Base-by-base conservation (phyloP, 176 grass and related monocot genomes). In the Alopecurus myosuroides region DNA sequence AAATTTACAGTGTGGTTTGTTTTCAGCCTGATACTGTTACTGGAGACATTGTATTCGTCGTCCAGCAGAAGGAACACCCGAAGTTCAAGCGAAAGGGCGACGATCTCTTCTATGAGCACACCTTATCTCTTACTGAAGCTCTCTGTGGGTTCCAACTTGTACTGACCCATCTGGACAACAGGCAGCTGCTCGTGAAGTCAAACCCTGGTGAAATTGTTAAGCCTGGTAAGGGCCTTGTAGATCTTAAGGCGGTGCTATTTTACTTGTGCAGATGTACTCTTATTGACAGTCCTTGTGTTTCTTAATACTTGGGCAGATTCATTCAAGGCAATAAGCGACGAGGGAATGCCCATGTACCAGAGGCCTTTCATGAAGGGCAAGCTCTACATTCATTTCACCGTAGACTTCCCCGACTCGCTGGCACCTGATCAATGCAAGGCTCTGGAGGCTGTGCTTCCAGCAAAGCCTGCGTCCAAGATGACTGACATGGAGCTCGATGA, bases 341-440 rank as follows among this genome's bases (percentile, higher is more conserved):
- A 98, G 85, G 95, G 95, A 0, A 98, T 95, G 95, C 91, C 95
- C 6, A 95, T 98, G 70, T 92, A 95, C 87, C 87, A 91, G 85
- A 88, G 91, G 77, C 92, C 95, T 18, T 98, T 98, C 92, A 98
- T 98, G 92, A 95, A 91, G 88, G 95, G 95, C 49, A 98, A 93
- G 84, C 82, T 98, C 41, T 98, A 98, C 95, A 95, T 98, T 46
- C 95, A 98, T 74, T 98, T 98, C 81, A 81, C 90, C 0, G 89
- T 98, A 18, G 95, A 98, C 20, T 98, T 98, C 85, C 95, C 95
- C 0, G 95, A 98, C 56, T 88, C 88, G 0, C 76, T 98, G 65
- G 58, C 82, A 20, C 91, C 86, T 17, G 95, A 98, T 7, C 91
- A 98, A 35, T 91, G 88, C 82, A 94, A 95, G 90, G 82, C 95